Base-by-base conservation (phyloP, 1,139 yeast species). In the Lodderomyces margitis region DNA sequence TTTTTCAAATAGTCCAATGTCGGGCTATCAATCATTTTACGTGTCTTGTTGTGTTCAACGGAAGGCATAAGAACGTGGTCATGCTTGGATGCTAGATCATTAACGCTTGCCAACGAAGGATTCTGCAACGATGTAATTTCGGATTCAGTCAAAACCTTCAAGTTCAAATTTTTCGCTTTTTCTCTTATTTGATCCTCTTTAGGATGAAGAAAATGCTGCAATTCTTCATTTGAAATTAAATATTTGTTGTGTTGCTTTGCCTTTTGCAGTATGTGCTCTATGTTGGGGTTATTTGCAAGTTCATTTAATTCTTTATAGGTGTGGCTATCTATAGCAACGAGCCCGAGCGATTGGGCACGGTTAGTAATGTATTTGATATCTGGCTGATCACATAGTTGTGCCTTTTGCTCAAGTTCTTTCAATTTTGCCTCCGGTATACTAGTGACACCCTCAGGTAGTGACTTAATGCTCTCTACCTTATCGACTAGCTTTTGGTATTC, bases 291-390 rank as follows among this genome's bases (percentile, higher is more conserved):
- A 19, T 59, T 46, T 14, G 56, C 53, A 12, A 46, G 40, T 39
- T 56, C 50, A 2, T 54, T 56, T 39, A 69, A 52, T 28, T 61
- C 58, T 27, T 66, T 68, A 38, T 66, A 62, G 23, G 59, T 56
- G 14, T 54, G 51, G 8, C 64, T 43, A 0, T 71, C 52, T 1
- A 70, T 51, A 7, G 68, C 56, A 23, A 62, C 61, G 36, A 61
- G 53, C 5, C 70, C 73, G 28, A 64, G 45, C 6, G 59, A 61
- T 41, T 65, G 61, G 36, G 73, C 67, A 40, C 62, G 61, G 15
- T 53, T 46, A 2, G 53, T 57, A n/a, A 66, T 43, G 38, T 60
- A 60, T 2, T 55, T 55, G 27, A 52, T 45, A 1, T 73, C 49
- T 0, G 77, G 76, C 7, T 43, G 43, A 11, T 50, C 41, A 30